phyloP scores from a whole-genome alignment of 441 rosid genomes.

The Corymbia calophylla region DNA sequence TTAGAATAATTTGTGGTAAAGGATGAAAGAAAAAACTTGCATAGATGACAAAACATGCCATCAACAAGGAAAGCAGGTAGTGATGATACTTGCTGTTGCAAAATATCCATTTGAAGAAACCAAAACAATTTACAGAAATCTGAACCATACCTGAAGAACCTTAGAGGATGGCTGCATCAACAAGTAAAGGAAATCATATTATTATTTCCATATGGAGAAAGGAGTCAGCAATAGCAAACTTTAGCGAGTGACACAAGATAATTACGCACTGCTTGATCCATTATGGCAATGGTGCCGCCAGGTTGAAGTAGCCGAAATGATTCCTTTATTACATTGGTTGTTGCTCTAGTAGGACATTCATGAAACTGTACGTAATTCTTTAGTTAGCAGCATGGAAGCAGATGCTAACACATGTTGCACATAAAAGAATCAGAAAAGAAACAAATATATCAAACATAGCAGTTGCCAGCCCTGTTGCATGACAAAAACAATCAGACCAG shows the following conservation, averaged over 20 bases:
- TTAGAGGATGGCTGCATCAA: constrained; percentile 49
- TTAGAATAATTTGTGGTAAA: neutral
- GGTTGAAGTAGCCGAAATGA: constrained; percentile 42
- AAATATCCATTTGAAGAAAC: neutral
- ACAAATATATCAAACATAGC: neutral
- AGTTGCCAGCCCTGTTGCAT: neutral
- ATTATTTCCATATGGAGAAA: neutral
- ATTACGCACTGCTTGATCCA: constrained; percentile 41
- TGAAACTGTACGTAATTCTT: constrained; percentile 26
- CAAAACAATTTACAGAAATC: neutral
- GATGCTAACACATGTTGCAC: neutral
- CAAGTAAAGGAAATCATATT: neutral
- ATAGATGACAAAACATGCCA: neutral
- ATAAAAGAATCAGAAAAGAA: neutral
- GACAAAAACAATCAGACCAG: neutral
- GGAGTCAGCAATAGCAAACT: neutral
- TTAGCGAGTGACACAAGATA: neutral
- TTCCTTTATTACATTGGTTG: constrained; percentile 29
- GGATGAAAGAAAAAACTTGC: neutral
- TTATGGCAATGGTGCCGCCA: constrained; percentile 48
- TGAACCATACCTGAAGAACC: constrained; percentile 42
- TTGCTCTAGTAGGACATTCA: constrained; percentile 56
- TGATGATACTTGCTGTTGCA: neutral
- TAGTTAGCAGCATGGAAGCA: neutral
- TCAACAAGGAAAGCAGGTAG: neutral